Base-by-base conservation (phyloP, 768 basidiomycete genomes). In the Hemileccinum impolitum region DNA sequence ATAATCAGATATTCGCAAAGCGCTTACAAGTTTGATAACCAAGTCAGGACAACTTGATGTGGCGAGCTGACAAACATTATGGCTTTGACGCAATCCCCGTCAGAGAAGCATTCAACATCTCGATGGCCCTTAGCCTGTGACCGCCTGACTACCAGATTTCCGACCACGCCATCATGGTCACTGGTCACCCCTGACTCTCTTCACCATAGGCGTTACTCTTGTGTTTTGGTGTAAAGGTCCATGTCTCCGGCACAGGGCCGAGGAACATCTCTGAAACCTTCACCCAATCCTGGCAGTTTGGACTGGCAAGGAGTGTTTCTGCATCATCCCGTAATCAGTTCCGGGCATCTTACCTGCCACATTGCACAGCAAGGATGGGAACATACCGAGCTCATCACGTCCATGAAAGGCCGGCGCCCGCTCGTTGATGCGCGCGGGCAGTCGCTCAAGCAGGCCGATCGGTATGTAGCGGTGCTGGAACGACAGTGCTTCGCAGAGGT, bases 381-480 rank as follows among this genome's bases (percentile, higher is more conserved):
- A 70, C 84, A 39, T 50, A 90, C 92, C 90, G 36, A 98, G 77
- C 39, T 96, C 93, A 67, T 86, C 82, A 18, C 96, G 80, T 2
- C 95, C 95, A 12, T 77, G 75, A 72, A 89, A 98, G 0, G 88
- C 81, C 0, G 92, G 91, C 0, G 94, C 83, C 11, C 96, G 82
- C 48, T 98, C 94, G 63, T 98, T 98, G 56, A 99, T 82, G 51
- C 78, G 76, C 3, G 76, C 80, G 0, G 95, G 94, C 21, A 94
- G 71, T 1, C 63, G 71, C 65, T 99, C 94, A 17, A 98, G 78
- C 7, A 99, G 72, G 0, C 96, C 96, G 40, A 98, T 85, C 7
- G 96, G 96, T 40, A 97, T 73, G 63, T 99, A 99, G 39, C 96
- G 90, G 66, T 95, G 87, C 61, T 94, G 91, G 77, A 98, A 99